Evolutionary conservation across 306 rosid genomes (phyloP).

Genomic region (Cyamopsis tetragonoloba): DNA sequence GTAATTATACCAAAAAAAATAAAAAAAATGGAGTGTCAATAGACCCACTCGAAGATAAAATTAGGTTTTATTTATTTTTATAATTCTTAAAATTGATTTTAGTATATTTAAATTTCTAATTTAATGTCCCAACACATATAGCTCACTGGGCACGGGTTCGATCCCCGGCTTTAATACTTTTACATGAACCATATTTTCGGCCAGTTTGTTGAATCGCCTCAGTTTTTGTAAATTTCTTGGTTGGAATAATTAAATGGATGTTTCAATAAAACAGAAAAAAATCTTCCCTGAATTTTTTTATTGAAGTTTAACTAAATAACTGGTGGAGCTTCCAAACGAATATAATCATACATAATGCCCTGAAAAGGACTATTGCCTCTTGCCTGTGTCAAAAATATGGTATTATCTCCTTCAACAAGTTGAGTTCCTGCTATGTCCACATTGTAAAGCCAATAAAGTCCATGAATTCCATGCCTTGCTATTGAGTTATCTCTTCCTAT

Average conservation of each 20-base stretch:
- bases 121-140: no score
- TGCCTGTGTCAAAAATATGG: slow-evolving; percentile 63
- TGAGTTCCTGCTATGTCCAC: slow-evolving; percentile 39
- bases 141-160: no score
- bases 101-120: no score
- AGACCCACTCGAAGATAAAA: no score
- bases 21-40: no score
- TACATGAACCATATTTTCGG: no score
- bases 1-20: no score
- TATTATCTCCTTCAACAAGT: slow-evolving; percentile 69
- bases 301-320: neutral
- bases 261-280: neutral
- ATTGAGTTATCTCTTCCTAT: slow-evolving; percentile 89
- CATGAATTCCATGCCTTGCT: slow-evolving; percentile 94
- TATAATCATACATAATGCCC: slow-evolving; percentile 80
- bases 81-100: no score
- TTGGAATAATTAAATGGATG: neutral
- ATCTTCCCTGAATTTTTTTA: neutral
- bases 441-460: slow-evolving; percentile 68
- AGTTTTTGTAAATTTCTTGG: neutral
- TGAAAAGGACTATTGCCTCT: slow-evolving; percentile 70
- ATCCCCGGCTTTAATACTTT: no score
- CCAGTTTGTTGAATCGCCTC: no score
- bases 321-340: slow-evolving; percentile 77
- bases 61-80: no score